Evolutionary conservation across 768 basidiomycete species (phyloP), one percentile per base, ranked within the genome.

Genomic region (Boletus tylopilopsis): DNA sequence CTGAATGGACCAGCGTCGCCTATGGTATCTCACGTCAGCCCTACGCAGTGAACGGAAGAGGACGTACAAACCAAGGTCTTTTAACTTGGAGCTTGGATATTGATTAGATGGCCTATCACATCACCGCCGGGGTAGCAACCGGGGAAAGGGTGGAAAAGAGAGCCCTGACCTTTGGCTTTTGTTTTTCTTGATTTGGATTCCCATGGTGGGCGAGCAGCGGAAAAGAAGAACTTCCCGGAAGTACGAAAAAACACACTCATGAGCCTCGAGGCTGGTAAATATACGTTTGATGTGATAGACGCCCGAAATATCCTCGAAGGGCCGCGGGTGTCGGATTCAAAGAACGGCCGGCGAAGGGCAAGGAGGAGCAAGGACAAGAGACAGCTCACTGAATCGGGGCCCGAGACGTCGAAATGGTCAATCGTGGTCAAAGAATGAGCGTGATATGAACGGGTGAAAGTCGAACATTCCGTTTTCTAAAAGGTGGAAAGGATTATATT

Each of bases 81-180:
- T 76, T 8, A 90, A 68, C 59, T 86, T 85, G 32, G 71, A 60
- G 22, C n/a, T n/a, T 68, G 58, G 50, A 91, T 85, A 15, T 87
- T 86, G 21, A 74, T 76, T 32, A 91, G 73, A 63, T 88, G 86
- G 11, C 87, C 86, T 33, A 80, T 63, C 0, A 85, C 87, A 61
- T 84, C 82, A 1, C 79, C 83, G 51, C 82, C 86, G n/a, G 82
- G 78, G 59, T 88, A 86, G 46, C 72, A 76, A 72, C 85, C 87
- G 0, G 83, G 85, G 44, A 79, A 68, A 2, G 85, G 85, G 60
- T 86, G 64, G 58, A 18, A 44, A 63, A 12, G 63, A 49, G 22
- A 60, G 63, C 16, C 60, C 49, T 42, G 49, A 35, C n/a, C n/a
- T n/a, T n/a, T n/a, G n/a, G n/a, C n/a, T n/a, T n/a, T n/a, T n/a